These are phyloP conservation scores for Zalerion maritima DNA, from an alignment of 495 filamentous ascomycete genomes.

Conservation along the genomic window DNA sequence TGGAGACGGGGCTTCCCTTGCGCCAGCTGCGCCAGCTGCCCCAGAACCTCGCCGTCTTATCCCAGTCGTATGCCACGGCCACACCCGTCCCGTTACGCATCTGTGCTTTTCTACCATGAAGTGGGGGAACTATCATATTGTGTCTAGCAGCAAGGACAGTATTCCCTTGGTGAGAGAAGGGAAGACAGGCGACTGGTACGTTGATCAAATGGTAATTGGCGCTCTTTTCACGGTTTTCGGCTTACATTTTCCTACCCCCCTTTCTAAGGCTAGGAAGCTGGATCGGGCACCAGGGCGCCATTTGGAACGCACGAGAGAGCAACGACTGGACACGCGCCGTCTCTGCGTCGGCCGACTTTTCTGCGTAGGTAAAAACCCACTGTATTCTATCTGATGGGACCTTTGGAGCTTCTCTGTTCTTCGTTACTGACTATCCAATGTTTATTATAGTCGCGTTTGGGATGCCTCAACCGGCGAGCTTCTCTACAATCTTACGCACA, in stretches of 20 bases:
- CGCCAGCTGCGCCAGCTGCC: no score
- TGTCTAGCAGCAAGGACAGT: conserved; percentile 98
- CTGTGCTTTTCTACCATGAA: conserved; percentile 82
- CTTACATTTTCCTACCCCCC: no score
- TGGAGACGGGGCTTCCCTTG: no score
- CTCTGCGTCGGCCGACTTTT: conserved; percentile 91
- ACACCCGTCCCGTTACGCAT: conserved; percentile 91
- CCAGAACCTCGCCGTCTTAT: no score
- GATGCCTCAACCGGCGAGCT: conserved; percentile 90
- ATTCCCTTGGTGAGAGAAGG: conserved; percentile 98
- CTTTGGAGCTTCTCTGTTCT: no score
- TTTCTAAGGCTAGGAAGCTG: conserved; percentile 92
- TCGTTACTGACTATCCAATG: no score
- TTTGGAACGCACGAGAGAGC: conserved; percentile 87
- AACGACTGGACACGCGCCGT: conserved; percentile 77
- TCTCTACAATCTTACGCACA: conserved; percentile 72
- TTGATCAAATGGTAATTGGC: no score
- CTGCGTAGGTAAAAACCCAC: conserved; percentile 45
- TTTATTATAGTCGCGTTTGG: no score
- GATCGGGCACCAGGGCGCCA: conserved; percentile 92
- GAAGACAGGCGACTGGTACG: conserved; percentile 88
- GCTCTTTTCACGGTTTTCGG: background rate
- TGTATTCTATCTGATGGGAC: background rate
- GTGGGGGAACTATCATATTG: conserved; percentile 80
- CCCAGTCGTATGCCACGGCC: conserved; percentile 98